Evolutionary conservation across 345 rosid species (phyloP).

Genomic region (Dimocarpus longan): DNA sequence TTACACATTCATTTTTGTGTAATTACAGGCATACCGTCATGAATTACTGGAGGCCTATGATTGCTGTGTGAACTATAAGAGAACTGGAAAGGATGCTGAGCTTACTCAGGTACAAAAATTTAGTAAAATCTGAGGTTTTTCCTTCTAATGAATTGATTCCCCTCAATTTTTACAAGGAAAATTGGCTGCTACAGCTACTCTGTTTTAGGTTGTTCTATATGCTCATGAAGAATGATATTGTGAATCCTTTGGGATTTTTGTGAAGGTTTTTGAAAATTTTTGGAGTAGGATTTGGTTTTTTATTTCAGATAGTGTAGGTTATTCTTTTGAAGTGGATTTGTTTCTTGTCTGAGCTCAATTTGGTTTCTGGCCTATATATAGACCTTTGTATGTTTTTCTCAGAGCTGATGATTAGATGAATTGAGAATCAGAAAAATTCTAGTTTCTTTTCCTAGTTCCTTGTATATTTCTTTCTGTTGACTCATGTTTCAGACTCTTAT

Average conservation of each 20-base stretch:
- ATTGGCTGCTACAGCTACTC: background rate
- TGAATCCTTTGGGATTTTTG: background rate
- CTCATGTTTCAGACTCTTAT: too few relatives aligned
- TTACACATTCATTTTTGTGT: slow-evolving; percentile 13
- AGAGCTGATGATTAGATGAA: background rate
- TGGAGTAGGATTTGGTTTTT: background rate
- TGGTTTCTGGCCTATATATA: background rate
- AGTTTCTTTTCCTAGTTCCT: background rate
- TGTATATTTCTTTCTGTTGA: background rate
- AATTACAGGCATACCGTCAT: slow-evolving; percentile 76
- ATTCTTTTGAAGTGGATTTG: background rate
- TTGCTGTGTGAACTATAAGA: slow-evolving; percentile 87
- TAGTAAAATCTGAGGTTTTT: slow-evolving; percentile 1
- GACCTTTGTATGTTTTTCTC: background rate
- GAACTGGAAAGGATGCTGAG: slow-evolving; percentile 92
- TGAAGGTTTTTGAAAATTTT: background rate
- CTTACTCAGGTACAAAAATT: slow-evolving; percentile 74
- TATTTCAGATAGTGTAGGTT: background rate
- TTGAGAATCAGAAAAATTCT: background rate
- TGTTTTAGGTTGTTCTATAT: background rate
- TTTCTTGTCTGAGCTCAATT: background rate
- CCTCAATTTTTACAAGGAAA: background rate
- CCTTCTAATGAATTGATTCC: background rate
- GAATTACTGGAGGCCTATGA: slow-evolving; percentile 92
- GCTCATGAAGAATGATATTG: background rate